These are phyloP conservation scores for Hypoxylon sp. DNA, from an alignment of 2,329 filamentous ascomycete genomes.

Conservation along the genomic window DNA sequence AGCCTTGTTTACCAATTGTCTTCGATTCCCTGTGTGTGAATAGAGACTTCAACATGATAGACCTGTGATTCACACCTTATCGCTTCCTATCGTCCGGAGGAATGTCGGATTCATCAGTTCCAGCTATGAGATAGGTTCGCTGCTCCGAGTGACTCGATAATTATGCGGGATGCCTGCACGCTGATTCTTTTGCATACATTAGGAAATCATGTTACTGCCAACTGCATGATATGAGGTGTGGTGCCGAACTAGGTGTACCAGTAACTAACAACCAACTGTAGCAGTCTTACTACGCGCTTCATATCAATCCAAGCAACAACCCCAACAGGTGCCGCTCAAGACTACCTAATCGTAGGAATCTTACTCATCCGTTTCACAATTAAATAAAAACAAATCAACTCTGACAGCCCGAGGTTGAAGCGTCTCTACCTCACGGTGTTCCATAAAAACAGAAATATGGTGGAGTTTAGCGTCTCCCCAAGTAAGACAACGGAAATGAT, in stretches of 20 bases:
- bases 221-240: constrained; percentile 28
- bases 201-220: constrained; percentile 13
- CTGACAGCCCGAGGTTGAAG: constrained; percentile 10
- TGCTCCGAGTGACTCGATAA: background rate
- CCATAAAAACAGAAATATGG: constrained; percentile 31
- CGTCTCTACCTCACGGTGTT: constrained; percentile 8
- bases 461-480: constrained; percentile 24
- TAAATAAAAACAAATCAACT: constrained; percentile 11
- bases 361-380: constrained; percentile 15
- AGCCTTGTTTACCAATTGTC: no score
- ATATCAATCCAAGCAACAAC: constrained; percentile 14
- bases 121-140: background rate
- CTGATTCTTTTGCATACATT: constrained; percentile 10
- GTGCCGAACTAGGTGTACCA: constrained; percentile 7
- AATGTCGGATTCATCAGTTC: background rate
- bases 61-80: background rate
- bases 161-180: constrained; percentile 12
- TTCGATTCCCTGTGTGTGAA: no score
- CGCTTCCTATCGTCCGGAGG: background rate
- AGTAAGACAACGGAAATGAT: constrained; percentile 41
- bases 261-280: constrained; percentile 17
- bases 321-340: constrained; percentile 4
- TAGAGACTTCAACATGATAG: no score
- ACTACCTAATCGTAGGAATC: background rate
- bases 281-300: constrained; percentile 2